Conservation (phyloP, 2,329 filamentous ascomycete genomes). For the Epichloe elymi region DNA sequence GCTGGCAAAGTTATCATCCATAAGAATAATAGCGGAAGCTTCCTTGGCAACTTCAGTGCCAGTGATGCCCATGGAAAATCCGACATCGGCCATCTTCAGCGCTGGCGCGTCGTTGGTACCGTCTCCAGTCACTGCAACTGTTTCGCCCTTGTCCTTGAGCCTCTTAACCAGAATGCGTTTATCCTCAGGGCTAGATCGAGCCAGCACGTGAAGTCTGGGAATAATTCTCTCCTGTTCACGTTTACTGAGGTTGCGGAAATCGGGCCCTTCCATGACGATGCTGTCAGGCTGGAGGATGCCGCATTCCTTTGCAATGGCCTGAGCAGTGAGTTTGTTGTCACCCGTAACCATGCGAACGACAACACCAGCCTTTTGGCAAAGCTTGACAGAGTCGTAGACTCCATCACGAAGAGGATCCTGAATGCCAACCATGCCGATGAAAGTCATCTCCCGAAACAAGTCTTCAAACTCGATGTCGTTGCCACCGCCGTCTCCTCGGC, state of each 20-base stretch:
- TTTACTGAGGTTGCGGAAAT: conserved; percentile 59
- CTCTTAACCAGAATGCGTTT: conserved; percentile 61
- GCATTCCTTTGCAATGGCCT: conserved; percentile 67
- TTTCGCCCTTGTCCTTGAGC: conserved; percentile 60
- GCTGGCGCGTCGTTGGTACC: conserved; percentile 76
- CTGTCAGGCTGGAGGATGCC: conserved; percentile 58
- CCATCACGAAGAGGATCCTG: conserved; percentile 67
- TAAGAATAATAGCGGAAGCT: conserved; percentile 71
- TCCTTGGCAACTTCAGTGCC: conserved; percentile 78
- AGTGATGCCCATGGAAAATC: conserved; percentile 76
- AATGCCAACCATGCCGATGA: conserved; percentile 62
- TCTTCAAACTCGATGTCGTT: conserved; percentile 52
- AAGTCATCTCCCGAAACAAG: conserved; percentile 53
- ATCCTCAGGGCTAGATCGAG: conserved; percentile 63
- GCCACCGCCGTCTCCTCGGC: conserved; percentile 39
- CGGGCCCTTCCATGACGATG: conserved; percentile 64
- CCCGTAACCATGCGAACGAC: conserved; percentile 78
- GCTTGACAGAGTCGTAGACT: conserved; percentile 58
- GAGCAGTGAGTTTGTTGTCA: conserved; percentile 67
- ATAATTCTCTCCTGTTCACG: conserved; percentile 54
- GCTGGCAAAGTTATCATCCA: conserved; percentile 82
- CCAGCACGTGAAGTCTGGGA: conserved; percentile 56
- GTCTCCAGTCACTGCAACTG: conserved; percentile 71
- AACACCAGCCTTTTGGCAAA: conserved; percentile 65
- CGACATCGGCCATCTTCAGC: conserved; percentile 68